Percentiles rank a stretch among this genome's conserved stretches.
phyloP scores from a whole-genome alignment of 2,329 filamentous ascomycete species.

The Hymenotorrendiella dingleyae region DNA sequence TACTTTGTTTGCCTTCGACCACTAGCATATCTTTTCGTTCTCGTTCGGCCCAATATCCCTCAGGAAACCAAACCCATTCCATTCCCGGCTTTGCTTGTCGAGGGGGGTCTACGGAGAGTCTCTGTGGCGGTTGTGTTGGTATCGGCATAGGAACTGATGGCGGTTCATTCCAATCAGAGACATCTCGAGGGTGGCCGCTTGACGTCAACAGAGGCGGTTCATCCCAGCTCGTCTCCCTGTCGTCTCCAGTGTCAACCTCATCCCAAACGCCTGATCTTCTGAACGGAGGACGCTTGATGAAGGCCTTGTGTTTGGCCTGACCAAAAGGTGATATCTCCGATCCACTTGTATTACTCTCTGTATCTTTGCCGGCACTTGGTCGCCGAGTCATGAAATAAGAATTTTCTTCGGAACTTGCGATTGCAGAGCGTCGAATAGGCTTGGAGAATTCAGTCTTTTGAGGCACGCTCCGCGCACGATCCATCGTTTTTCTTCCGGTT shows the following conservation, averaged over 20 bases:
- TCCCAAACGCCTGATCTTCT: not conserved
- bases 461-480: too few relatives aligned
- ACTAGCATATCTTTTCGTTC: slow-evolving; percentile 25
- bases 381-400: not conserved
- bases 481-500: too few relatives aligned
- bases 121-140: not conserved
- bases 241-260: not conserved
- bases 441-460: not conserved
- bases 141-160: not conserved
- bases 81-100: slow-evolving; percentile 47
- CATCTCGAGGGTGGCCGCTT: not conserved
- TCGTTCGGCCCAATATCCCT: slow-evolving; percentile 59
- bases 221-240: not conserved
- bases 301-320: not conserved
- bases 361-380: not conserved
- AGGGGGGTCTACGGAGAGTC: slow-evolving; percentile 41
- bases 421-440: not conserved
- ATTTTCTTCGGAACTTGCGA: not conserved
- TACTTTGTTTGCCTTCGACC: slow-evolving; percentile 3
- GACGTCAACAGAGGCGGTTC: not conserved
- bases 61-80: slow-evolving; percentile 60
- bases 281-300: not conserved
- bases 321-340: not conserved
- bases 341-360: not conserved
- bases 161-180: not conserved